Base-by-base conservation (phyloP, 139 green algal genomes). In the Mesotaenium endlicherianum region DNA sequence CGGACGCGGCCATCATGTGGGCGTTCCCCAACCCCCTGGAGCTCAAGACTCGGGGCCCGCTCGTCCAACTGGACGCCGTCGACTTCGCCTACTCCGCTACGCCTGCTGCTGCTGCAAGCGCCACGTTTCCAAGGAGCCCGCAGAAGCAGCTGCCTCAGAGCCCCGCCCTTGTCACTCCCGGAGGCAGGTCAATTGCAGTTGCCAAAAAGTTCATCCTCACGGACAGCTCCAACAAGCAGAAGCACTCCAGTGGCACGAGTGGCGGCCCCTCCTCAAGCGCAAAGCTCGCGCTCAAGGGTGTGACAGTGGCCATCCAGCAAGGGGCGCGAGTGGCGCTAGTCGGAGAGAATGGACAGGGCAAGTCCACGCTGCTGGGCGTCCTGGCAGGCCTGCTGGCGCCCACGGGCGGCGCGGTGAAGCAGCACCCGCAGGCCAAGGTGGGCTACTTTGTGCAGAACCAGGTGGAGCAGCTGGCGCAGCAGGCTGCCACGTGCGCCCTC, bases 371-470 rank as follows among this genome's bases (percentile, higher is more conserved):
- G 11, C 11, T 58, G 11, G 16, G 16, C 11, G 11, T 58, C 11
- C 11, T 58, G 11, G 11, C 16, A 11, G 49, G 49, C 11, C 49
- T 58, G 49, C 16, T 58, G 49, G 11, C 16, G 11, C 49, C 49
- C 49, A 16, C 11, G 11, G 49, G 11, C 16, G 49, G 49, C 11
- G 16, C 49, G 11, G 49, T 58, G 11, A 58, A 11, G 49, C 49
- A 16, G 49, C 49, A 11, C 11, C 49, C 49, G 11, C 49, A 58
- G 49, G 49, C 16, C 11, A 58, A 58, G 49, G 49, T 58, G 11
- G 49, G 49, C 11, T 58, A 58, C 49, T 58, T n/a, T 16, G 11
- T 16, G 11, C 83, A 88, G 76, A 75, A 88, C 64, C 83, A 88
- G 75, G 83, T 67, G 49, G 83, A 88, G 0, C 75, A 85, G 49